phyloP scores from a whole-genome alignment of 768 basidiomycete species.

The Infundibulicybe gibba region DNA sequence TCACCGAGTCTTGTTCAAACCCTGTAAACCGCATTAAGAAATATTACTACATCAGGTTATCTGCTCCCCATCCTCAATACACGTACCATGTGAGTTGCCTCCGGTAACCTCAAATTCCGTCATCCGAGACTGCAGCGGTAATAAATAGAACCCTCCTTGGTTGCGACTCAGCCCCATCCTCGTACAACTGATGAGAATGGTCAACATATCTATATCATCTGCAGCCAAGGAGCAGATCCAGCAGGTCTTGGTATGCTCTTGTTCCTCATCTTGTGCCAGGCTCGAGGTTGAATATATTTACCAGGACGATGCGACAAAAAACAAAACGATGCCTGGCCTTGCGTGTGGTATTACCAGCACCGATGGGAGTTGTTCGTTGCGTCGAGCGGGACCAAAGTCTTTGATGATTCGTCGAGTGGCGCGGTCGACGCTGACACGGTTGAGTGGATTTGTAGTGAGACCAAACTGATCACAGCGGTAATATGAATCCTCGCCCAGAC shows the following conservation, averaged over 20 bases:
- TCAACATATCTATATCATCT: background rate
- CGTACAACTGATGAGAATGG: background rate
- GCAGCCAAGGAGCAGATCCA: too few species aligned
- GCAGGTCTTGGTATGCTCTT: too few species aligned
- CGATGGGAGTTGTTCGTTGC: background rate
- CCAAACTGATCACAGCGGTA: background rate
- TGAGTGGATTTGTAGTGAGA: background rate
- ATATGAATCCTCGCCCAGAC: background rate
- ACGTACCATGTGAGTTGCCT: too few species aligned
- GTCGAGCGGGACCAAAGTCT: background rate
- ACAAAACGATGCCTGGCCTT: background rate
- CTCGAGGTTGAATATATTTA: background rate
- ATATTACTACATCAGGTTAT: too few species aligned
- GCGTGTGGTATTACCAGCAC: background rate
- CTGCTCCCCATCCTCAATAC: too few species aligned
- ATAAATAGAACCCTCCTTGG: too few species aligned
- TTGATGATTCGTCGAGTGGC: background rate
- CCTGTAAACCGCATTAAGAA: too few species aligned
- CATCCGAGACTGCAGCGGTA: too few species aligned
- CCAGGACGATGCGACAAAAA: background rate
- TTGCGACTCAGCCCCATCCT: too few species aligned
- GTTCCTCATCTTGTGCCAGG: background rate
- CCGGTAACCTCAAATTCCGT: too few species aligned
- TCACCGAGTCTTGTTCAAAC: too few species aligned
- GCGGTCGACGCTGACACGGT: background rate